phyloP scores from a whole-genome alignment of 768 basidiomycete species.

The Antrodiella citrinella region DNA sequence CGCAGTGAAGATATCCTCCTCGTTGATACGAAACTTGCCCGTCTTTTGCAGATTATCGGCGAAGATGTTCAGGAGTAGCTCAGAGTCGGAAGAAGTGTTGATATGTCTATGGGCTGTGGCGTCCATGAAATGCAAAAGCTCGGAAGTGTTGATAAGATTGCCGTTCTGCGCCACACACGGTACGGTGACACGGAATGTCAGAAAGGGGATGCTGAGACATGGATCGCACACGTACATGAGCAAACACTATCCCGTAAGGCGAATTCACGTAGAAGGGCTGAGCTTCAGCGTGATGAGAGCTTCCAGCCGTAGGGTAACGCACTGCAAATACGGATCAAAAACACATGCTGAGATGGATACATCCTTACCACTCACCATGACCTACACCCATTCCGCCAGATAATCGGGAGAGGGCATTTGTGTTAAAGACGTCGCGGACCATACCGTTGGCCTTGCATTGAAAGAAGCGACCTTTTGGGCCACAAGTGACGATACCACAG shows the following conservation, averaged over 20 bases:
- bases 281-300: constrained; percentile 93
- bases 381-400: constrained; percentile 96
- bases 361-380: constrained; percentile 57
- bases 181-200: constrained; percentile 7
- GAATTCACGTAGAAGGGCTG: constrained; percentile 99
- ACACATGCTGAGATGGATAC: background rate
- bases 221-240: constrained; percentile 73
- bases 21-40: constrained; percentile 98
- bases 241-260: constrained; percentile 98
- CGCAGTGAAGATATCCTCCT: constrained; percentile 97
- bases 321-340: constrained; percentile 38
- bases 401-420: constrained; percentile 62
- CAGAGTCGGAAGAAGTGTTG: constrained; percentile 98
- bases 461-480: constrained; percentile 88
- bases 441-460: constrained; percentile 99
- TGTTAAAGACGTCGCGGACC: constrained; percentile 96
- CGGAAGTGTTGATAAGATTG: constrained; percentile 88
- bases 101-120: constrained; percentile 96
- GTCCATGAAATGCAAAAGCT: constrained; percentile 90
- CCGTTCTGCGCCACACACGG: constrained; percentile 64
- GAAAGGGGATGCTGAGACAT: background rate
- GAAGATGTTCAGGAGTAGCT: constrained; percentile 93
- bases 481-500: constrained; percentile 95
- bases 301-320: constrained; percentile 96
- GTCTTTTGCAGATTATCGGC: constrained; percentile 97